A percentile compares a stretch with the other conserved stretches of the same genome.
Evolutionary conservation across 1,139 yeast genomes (phyloP).

Genomic region (Protomyces gravidus): DNA sequence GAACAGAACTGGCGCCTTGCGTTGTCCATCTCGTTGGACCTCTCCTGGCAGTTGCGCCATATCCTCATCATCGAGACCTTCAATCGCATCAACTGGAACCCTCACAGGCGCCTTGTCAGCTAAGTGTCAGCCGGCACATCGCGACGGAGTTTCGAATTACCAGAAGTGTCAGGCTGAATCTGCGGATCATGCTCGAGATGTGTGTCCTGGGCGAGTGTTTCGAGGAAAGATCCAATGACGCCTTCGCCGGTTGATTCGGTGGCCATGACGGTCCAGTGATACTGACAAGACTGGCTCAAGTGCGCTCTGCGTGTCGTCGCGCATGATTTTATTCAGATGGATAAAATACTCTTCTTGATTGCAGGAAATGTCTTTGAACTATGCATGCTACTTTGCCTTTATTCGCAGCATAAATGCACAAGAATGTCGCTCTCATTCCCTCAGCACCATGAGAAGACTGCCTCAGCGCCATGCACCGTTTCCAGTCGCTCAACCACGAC

Average conservation of each 20-base stretch:
- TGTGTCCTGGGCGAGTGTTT: conserved; percentile 16
- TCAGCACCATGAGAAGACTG: conserved; percentile 68
- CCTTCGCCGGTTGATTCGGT: background rate
- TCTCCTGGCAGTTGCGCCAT: conserved; percentile 7
- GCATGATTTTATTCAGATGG: too few relatives aligned
- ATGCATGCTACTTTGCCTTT: too few relatives aligned
- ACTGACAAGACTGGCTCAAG: too few relatives aligned
- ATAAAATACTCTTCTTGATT: too few relatives aligned
- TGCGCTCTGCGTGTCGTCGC: too few relatives aligned
- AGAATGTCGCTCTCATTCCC: too few relatives aligned
- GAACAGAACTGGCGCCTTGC: conserved; percentile 1
- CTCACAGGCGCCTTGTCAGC: conserved; percentile 13
- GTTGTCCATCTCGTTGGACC: background rate
- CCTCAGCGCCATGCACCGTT: conserved; percentile 49
- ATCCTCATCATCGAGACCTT: background rate
- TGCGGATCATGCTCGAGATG: conserved; percentile 17
- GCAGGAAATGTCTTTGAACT: too few relatives aligned
- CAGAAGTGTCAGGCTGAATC: conserved; percentile 9
- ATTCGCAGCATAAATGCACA: too few relatives aligned
- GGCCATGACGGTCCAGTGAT: background rate
- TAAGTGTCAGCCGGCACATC: background rate
- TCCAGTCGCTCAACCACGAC: conserved; percentile 63
- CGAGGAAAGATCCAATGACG: conserved; percentile 1
- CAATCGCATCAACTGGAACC: background rate
- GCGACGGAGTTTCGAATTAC: too few relatives aligned